Conservation (phyloP, 768 basidiomycete species). For the Boletus rex-veris region DNA sequence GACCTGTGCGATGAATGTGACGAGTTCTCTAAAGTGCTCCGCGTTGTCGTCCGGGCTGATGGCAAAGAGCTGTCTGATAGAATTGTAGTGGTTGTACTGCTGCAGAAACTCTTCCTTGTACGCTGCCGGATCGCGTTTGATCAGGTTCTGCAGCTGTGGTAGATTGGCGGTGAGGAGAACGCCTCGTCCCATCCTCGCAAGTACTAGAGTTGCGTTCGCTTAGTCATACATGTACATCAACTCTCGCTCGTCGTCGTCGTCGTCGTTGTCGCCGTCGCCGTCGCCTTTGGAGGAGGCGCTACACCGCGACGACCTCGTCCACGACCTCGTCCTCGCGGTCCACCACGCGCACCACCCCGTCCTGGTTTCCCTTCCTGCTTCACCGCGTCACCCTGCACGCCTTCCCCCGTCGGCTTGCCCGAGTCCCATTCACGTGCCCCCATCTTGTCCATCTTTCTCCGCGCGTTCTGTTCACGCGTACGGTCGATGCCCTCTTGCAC, state of each 20-base stretch:
- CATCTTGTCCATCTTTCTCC: constrained; percentile 77
- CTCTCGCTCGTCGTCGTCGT: not conserved
- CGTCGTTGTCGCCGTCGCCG: not conserved
- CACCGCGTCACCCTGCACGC: constrained; percentile 2
- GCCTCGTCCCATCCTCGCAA: constrained; percentile 4
- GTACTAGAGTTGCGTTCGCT: not conserved
- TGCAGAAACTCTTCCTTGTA: constrained; percentile 96
- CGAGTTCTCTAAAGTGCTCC: constrained; percentile 79
- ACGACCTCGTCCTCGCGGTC: constrained; percentile 30
- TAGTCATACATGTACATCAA: constrained; percentile 13
- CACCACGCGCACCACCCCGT: constrained; percentile 31
- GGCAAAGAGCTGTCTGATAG: constrained; percentile 79
- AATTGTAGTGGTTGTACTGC: constrained; percentile 95
- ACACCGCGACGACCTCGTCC: constrained; percentile 30
- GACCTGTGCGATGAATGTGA: constrained; percentile 88
- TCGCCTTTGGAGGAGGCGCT: too few relatives aligned
- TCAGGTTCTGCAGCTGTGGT: constrained; percentile 93
- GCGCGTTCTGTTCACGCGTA: constrained; percentile 74
- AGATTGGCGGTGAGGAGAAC: constrained; percentile 78
- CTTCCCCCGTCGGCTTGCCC: constrained; percentile 45
- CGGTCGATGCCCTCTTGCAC: constrained; percentile 67
- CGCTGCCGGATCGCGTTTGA: constrained; percentile 85
- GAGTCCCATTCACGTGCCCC: constrained; percentile 83
- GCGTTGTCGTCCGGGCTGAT: constrained; percentile 83
- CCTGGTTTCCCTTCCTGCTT: constrained; percentile 24